phyloP scores from a whole-genome alignment of 176 grass and related monocot genomes.

The Bolboschoenus planiculmis region DNA sequence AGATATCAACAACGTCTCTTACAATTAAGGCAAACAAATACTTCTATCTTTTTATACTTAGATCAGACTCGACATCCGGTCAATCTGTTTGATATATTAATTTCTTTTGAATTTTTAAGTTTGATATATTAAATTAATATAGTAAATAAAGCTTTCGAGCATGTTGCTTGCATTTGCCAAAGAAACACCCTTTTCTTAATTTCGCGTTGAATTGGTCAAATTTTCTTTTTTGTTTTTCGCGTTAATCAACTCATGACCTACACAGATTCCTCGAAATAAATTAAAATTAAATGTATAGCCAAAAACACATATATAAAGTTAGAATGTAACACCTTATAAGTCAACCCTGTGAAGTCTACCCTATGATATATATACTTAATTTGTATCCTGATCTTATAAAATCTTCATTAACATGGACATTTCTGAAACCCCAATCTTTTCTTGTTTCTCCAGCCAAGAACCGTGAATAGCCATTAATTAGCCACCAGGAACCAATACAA shows the following conservation, averaged over 20 bases:
- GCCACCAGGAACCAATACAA: neutral
- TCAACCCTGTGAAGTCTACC: neutral
- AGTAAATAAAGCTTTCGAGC: neutral
- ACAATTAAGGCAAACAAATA: too few relatives aligned
- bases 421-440: neutral
- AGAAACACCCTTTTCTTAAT: neutral
- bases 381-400: neutral
- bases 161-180: neutral
- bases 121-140: neutral
- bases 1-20: too few relatives aligned
- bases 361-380: neutral
- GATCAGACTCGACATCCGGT: neutral
- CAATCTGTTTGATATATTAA: neutral
- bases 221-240: neutral
- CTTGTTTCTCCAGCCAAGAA: neutral
- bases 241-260: neutral
- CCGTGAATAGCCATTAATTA: too few relatives aligned
- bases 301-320: neutral
- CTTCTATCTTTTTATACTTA: too few relatives aligned
- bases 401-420: neutral
- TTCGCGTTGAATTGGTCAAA: neutral
- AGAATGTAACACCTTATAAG: too few relatives aligned
- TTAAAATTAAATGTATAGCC: neutral
- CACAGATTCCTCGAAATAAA: neutral
- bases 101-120: too few relatives aligned